Evolutionary conservation across 2,329 filamentous ascomycete genomes (phyloP), one percentile per base, ranked within the genome.

Genomic region (Calonectria fujianensis): DNA sequence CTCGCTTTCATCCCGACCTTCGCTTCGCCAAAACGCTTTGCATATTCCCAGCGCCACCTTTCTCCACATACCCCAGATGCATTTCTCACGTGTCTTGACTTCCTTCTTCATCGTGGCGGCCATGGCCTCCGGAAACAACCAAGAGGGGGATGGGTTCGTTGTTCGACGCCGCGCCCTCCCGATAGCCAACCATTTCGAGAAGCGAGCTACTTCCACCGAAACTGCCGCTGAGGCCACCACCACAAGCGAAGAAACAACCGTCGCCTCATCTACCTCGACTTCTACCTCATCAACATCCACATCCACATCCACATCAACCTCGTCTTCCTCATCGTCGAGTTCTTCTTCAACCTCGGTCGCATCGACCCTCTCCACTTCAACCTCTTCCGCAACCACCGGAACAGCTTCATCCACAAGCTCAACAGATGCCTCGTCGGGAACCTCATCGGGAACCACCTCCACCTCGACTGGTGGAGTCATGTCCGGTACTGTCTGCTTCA

Each of bases 121-220:
- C 57, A 63, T 63, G 57, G 57, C 57, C 7, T 63, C 57, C 8
- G 27, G n/a, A 41, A 63, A 63, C 27, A 41, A 63, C 57, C 14
- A 63, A 6, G 37, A 61, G 14, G 57, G 37, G 14, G 37, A 41
- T 18, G n/a, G 35, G 8, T 41, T 63, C 24, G 9, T 63, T 63
- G 37, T 63, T 45, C 24, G 57, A 31, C 57, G 57, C 24, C n/a
- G 57, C 14, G 57, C 57, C 18, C 35, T 63, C 16, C 57, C 57
- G 2, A 63, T 41, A 24, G 57, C 35, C 37, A 63, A 63, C 14
- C 20, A 48, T 20, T 63, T 63, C 37, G 57, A 63, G 35, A 27
- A 63, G 57, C 57, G 57, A 16, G 57, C 39, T 41, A 63, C 57
- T 20, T 41, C 57, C 35, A 63, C 57, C 24, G 57, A 13, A 41